Evolutionary conservation across 352 stramenopile genomes (phyloP).

Genomic region (Pythium apleroticum): DNA sequence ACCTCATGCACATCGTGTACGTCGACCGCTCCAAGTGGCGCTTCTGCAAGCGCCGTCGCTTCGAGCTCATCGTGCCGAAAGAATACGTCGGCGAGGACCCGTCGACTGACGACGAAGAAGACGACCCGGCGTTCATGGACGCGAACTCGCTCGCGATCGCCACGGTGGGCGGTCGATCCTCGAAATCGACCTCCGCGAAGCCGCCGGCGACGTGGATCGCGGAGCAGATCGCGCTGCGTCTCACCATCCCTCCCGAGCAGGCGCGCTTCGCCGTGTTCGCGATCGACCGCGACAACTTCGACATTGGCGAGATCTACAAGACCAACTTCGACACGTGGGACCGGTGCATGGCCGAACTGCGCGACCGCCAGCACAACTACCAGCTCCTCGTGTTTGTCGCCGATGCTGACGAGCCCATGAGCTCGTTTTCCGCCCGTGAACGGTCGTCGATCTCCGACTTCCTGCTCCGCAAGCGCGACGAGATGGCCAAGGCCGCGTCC

Average conservation of each 20-base stretch:
- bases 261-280: constrained; percentile 61
- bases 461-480: constrained; percentile 57
- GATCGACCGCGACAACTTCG: constrained; percentile 59
- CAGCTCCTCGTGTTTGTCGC: constrained; percentile 69
- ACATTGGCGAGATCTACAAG: constrained; percentile 69
- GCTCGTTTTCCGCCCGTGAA: constrained; percentile 45
- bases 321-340: constrained; percentile 33
- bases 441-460: constrained; percentile 57
- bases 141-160: constrained; percentile 15
- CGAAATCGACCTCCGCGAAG: constrained; percentile 12
- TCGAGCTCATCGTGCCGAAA: constrained; percentile 59
- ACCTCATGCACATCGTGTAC: constrained; percentile 66
- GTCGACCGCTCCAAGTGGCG: constrained; percentile 64
- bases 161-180: neutral
- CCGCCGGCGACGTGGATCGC: constrained; percentile 17
- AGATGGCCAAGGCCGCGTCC: constrained; percentile 41
- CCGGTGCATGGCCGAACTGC: constrained; percentile 17
- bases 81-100: constrained; percentile 30
- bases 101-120: constrained; percentile 33
- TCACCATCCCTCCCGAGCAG: constrained; percentile 53
- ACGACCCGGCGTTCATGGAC: constrained; percentile 13
- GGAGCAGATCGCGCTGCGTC: constrained; percentile 24
- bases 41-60: constrained; percentile 54
- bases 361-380: constrained; percentile 44
- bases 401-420: constrained; percentile 41